Conservation (phyloP, 805 yeast genomes). For the Priceomyces melissophilus region DNA sequence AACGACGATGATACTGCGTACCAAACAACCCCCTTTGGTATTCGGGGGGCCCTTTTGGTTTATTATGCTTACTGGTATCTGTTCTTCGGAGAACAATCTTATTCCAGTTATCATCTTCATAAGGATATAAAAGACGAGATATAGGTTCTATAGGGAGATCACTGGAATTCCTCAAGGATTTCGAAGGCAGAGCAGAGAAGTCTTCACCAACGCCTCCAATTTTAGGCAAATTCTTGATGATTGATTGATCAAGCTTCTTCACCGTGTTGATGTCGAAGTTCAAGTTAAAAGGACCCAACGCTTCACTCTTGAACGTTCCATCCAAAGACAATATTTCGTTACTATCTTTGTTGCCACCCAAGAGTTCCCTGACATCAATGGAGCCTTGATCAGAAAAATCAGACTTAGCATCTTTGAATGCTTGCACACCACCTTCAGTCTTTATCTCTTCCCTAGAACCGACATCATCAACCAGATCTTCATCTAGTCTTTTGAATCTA, state of each 20-base stretch:
- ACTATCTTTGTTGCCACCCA: slow-evolving; percentile 4
- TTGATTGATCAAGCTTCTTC: slow-evolving; percentile 44
- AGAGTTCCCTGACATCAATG: slow-evolving; percentile 1
- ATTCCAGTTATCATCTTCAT: slow-evolving; percentile 63
- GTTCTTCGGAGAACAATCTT: slow-evolving; percentile 50
- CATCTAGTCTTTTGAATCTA: not conserved
- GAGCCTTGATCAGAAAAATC: slow-evolving; percentile 2
- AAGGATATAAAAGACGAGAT: slow-evolving; percentile 62
- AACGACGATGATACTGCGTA: slow-evolving; percentile 47
- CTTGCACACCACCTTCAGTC: slow-evolving; percentile 1
- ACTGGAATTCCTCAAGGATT: slow-evolving; percentile 21
- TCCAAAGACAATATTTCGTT: slow-evolving; percentile 9
- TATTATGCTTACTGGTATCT: slow-evolving; percentile 4
- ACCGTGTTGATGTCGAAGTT: slow-evolving; percentile 40
- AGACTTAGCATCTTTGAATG: slow-evolving; percentile 2
- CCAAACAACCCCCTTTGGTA: slow-evolving; percentile 61
- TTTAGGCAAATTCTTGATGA: slow-evolving; percentile 45
- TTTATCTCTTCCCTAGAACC: slow-evolving; percentile 1
- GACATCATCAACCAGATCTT: slow-evolving; percentile 5
- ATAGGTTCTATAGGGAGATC: slow-evolving; percentile 48
- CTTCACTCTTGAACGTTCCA: slow-evolving; percentile 1
- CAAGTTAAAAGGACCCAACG: slow-evolving; percentile 42
- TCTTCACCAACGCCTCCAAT: slow-evolving; percentile 45
- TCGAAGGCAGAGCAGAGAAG: slow-evolving; percentile 11
- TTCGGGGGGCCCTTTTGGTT: slow-evolving; percentile 28